These are phyloP conservation scores for Amphicarpaea edgeworthii DNA, from an alignment of 306 rosid genomes.

Conservation along the genomic window DNA sequence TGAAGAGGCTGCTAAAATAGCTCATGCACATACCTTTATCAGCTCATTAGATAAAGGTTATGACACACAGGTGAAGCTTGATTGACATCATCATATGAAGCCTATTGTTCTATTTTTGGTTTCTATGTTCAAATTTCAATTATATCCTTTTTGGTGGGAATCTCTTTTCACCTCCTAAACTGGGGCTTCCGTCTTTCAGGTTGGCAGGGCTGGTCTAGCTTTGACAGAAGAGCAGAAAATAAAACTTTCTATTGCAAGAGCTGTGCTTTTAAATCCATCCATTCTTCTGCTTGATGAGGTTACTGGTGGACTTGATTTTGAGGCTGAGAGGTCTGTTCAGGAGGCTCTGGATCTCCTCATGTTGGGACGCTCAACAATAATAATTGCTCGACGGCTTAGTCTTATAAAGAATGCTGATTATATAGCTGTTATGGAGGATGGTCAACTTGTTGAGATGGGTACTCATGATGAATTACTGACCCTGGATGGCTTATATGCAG, in stretches of 20 bases:
- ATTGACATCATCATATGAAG: conserved; percentile 34
- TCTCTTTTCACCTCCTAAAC: conserved; percentile 16
- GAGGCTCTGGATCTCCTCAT: conserved; percentile 96
- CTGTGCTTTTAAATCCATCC: conserved; percentile 95
- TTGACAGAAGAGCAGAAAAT: conserved; percentile 97
- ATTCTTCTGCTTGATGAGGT: conserved; percentile 99
- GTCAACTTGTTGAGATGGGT: conserved; percentile 98
- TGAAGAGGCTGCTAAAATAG: conserved; percentile 99
- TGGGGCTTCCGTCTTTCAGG: conserved; percentile 65
- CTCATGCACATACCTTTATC: conserved; percentile 97
- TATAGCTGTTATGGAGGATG: conserved; percentile 99
- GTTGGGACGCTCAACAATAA: conserved; percentile 98
- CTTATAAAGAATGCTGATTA: conserved; percentile 98
- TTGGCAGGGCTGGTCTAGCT: conserved; percentile 90
- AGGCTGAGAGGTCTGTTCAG: conserved; percentile 98
- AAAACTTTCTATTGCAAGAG: conserved; percentile 96
- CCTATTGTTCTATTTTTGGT: conserved; percentile 10
- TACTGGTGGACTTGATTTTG: conserved; percentile 99
- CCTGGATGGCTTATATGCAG: conserved; percentile 91
- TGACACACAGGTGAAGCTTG: conserved; percentile 84
- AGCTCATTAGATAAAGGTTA: conserved; percentile 87
- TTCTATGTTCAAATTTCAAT: conserved; percentile 34
- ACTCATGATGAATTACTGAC: conserved; percentile 89
- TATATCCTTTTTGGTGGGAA: conserved; percentile 16
- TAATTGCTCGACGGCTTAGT: conserved; percentile 99